These are phyloP conservation scores for Wallacemonas sp. DNA, from an alignment of 208 protist species.

Conservation along the genomic window DNA sequence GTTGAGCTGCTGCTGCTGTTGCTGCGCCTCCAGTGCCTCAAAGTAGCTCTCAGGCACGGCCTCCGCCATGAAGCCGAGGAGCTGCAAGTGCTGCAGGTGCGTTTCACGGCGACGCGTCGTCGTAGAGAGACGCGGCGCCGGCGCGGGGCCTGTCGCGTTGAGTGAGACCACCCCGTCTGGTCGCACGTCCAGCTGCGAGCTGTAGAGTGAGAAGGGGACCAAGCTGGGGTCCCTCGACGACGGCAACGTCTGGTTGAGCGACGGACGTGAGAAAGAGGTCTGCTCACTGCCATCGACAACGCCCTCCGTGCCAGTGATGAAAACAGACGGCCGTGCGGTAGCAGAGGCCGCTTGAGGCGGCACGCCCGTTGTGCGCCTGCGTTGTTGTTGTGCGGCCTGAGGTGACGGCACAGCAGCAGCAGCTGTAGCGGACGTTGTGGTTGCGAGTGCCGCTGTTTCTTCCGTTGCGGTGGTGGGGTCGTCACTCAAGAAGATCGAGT, in stretches of 20 bases:
- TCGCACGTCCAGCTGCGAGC: background rate
- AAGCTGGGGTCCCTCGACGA: conserved; percentile 40
- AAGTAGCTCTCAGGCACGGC: conserved; percentile 33
- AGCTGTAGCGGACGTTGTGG: background rate
- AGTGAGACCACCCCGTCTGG: conserved; percentile 6
- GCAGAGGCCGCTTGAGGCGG: background rate
- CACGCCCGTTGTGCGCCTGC: background rate
- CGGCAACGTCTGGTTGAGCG: background rate
- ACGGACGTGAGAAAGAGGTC: background rate
- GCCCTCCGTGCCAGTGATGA: conserved; percentile 4
- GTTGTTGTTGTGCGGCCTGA: background rate
- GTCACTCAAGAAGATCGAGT: conserved; percentile 35
- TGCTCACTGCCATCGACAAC: background rate
- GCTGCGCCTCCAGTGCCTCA: conserved; percentile 9
- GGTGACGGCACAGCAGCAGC: background rate
- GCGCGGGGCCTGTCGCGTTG: background rate
- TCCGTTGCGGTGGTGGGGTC: background rate
- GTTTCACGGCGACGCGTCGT: background rate
- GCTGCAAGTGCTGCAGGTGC: conserved; percentile 33
- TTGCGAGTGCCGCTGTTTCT: background rate
- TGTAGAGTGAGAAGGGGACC: conserved; percentile 40
- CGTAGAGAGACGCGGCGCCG: background rate
- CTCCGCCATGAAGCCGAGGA: conserved; percentile 82
- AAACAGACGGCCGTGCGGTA: background rate
- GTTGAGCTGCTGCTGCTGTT: too few species aligned